Percentiles rank a stretch among this genome's conserved stretches.
These are phyloP conservation scores for Mortierella antarctica DNA, from an alignment of 192 early-diverging fungal species.

Conservation along the genomic window DNA sequence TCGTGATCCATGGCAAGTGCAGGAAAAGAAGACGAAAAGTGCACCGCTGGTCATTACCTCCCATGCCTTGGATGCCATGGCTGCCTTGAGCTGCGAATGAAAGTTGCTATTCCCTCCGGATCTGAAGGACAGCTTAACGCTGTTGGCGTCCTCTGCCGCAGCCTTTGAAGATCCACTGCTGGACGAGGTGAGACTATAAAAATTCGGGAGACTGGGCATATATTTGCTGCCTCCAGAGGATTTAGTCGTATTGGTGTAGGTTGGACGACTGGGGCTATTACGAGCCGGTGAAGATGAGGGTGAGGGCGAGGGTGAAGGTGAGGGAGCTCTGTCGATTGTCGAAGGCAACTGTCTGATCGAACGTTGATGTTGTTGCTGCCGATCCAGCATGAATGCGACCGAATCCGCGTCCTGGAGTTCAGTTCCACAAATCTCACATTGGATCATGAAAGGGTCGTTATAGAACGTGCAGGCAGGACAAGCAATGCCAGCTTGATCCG, in stretches of 20 bases:
- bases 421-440: constrained; percentile 88
- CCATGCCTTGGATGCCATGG: constrained; percentile 73
- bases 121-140: constrained; percentile 84
- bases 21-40: not conserved
- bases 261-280: too few relatives aligned
- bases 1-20: not conserved
- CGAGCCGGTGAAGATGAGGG: not conserved
- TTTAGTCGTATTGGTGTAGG: not conserved
- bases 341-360: constrained; percentile 39
- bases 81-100: constrained; percentile 68
- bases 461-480: constrained; percentile 91
- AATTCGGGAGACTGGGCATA: constrained; percentile 5
- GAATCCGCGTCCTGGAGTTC: constrained; percentile 60
- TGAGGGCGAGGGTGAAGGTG: not conserved
- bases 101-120: constrained; percentile 74
- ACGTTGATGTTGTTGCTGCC: constrained; percentile 45
- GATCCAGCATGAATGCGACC: constrained; percentile 36
- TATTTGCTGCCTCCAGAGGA: constrained; percentile 7
- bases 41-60: constrained; percentile 51
- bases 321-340: not conserved
- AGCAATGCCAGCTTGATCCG: constrained; percentile 36
- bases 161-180: constrained; percentile 10
- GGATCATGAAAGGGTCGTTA: constrained; percentile 82
- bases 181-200: constrained; percentile 9
- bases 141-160: constrained; percentile 28